Base-by-base conservation (phyloP, 345 rosid species). In the Stellera chamaejasme region DNA sequence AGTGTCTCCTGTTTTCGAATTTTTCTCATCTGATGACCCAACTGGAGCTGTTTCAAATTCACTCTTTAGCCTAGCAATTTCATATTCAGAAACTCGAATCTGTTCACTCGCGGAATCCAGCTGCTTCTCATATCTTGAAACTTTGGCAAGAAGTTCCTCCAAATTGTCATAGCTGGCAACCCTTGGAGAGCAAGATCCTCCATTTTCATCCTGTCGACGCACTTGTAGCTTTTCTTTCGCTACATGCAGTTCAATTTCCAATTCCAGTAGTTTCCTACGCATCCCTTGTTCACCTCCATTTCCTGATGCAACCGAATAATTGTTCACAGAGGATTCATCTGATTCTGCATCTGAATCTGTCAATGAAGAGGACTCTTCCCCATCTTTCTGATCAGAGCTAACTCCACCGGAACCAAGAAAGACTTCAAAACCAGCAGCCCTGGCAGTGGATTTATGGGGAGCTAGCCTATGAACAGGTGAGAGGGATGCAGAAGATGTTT, bases 291-390 rank as follows among this genome's bases (percentile, higher is more conserved):
- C 85, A 57, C 68, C 62, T 54, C 75, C 74, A 59, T 69, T 69
- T 23, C 78, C 64, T 43, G 74, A 69, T 23, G 73, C 55, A 68
- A 71, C 71, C 1, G 81, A 76, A 68, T 72, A 78, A 68, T 83
- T 83, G 64, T 75, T 75, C 27, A 84, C 78, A 10, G 95, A 92
- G 50, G 88, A 87, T 62, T 78, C 77, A 60, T 81, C 89, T n/a
- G 83, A 83, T 63, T 85, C 93, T 0, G 69, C 39, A 25, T 85
- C 96, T 13, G 87, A 88, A 68, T 92, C 95, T 1, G 88, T 69
- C 52, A 71, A 26, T 15, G 84, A 82, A 58, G 83, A 79, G 14
- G 79, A 79, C 47, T 84, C 92, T 69, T 87, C 85, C 59, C 81
- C 87, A 67, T 79, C 91, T 72, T 74, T 83, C 56, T 61, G 75